Percentiles rank a stretch among this genome's conserved stretches.
These are phyloP conservation scores for Jasminum sambac DNA, from an alignment of 257 asterid genomes.

Conservation along the genomic window DNA sequence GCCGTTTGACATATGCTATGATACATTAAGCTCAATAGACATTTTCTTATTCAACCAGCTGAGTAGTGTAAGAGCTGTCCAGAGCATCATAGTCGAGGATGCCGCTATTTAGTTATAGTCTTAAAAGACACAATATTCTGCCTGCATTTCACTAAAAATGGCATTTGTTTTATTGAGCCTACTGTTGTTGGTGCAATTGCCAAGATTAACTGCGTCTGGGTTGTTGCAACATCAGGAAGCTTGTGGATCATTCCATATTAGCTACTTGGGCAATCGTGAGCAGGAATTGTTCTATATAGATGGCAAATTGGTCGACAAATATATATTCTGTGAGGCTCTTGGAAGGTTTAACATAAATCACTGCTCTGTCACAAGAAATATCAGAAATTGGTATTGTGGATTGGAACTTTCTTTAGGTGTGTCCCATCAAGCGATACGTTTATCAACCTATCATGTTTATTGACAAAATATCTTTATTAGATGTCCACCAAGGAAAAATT, in stretches of 20 bases:
- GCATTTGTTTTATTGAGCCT: constrained; percentile 35
- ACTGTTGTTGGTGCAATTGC: constrained; percentile 45
- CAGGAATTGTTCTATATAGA: constrained; percentile 54
- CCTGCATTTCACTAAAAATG: constrained; percentile 37
- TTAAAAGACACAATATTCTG: constrained; percentile 33
- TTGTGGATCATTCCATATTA: constrained; percentile 58
- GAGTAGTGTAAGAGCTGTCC: constrained; percentile 24
- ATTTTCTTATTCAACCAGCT: constrained; percentile 27
- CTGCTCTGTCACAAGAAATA: constrained; percentile 38
- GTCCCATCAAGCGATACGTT: constrained; percentile 11
- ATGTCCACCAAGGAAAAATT: background rate
- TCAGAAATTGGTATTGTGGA: constrained; percentile 45
- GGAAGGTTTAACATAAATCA: constrained; percentile 34
- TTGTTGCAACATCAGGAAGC: constrained; percentile 35
- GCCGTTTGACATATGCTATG: constrained; percentile 12
- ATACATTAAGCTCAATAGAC: constrained; percentile 17
- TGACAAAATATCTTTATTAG: background rate
- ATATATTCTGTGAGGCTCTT: constrained; percentile 63
- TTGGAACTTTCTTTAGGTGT: constrained; percentile 52
- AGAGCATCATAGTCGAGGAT: constrained; percentile 36
- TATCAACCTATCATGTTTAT: background rate
- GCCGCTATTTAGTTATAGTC: constrained; percentile 29
- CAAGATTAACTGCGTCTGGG: constrained; percentile 43
- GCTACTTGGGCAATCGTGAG: constrained; percentile 39
- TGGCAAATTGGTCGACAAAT: constrained; percentile 55